These are phyloP conservation scores for Penicillium griseofulvum DNA, from an alignment of 2,329 filamentous ascomycete genomes.

Conservation along the genomic window DNA sequence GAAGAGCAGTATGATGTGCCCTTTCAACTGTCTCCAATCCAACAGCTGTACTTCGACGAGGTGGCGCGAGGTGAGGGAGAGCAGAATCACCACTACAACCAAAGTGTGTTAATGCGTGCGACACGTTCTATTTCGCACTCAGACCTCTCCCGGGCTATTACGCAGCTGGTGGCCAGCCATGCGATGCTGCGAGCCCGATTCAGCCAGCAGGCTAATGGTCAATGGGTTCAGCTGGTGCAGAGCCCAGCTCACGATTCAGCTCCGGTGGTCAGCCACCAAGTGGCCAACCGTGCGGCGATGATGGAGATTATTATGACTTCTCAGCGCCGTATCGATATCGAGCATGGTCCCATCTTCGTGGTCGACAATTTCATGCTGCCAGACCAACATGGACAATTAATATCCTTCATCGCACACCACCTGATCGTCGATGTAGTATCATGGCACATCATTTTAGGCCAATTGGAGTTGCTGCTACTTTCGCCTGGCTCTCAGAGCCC, in stretches of 20 bases:
- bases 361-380: not conserved
- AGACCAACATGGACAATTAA: not conserved
- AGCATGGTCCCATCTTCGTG: not conserved
- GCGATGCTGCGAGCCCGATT: conserved; percentile 5
- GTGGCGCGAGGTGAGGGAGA: not conserved
- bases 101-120: not conserved
- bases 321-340: conserved; percentile 1
- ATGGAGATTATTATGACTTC: not conserved
- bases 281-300: not conserved
- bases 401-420: not conserved
- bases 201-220: not conserved
- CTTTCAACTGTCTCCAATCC: conserved; percentile 3
- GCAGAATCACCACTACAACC: conserved; percentile 2
- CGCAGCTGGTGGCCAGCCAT: not conserved
- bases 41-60: conserved; percentile 3
- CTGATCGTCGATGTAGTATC: conserved; percentile 2
- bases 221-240: not conserved
- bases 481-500: not conserved
- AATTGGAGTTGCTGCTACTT: not conserved
- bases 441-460: conserved; percentile 1
- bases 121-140: not conserved
- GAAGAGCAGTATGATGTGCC: conserved; percentile 1
- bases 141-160: not conserved
- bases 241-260: not conserved
- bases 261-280: not conserved